A percentile compares a stretch with the other conserved stretches of the same genome.
Evolutionary conservation across 345 rosid species (phyloP).

Genomic region (Aegle marmelos): DNA sequence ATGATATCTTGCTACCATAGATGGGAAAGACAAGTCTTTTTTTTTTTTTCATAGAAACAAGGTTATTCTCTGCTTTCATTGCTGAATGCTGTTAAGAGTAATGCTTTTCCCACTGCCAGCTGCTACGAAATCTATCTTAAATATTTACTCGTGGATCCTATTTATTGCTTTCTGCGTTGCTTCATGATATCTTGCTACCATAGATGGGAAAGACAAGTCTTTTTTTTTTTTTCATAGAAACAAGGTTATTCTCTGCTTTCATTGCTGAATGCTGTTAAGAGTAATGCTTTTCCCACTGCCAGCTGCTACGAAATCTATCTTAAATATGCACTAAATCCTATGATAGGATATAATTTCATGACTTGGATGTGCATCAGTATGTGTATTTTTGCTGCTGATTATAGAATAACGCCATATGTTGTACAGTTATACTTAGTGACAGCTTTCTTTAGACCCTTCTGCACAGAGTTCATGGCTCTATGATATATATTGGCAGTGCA

Average conservation of each 20-base stretch:
- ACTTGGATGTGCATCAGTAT: background rate
- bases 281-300: background rate
- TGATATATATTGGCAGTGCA: background rate
- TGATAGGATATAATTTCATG: background rate
- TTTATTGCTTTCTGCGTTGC: too few relatives aligned
- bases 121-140: too few relatives aligned
- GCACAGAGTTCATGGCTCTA: background rate
- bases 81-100: too few relatives aligned
- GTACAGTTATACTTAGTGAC: background rate
- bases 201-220: background rate
- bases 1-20: background rate
- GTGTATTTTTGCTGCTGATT: background rate
- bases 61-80: background rate
- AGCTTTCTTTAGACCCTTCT: background rate
- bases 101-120: background rate
- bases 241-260: background rate
- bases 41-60: background rate
- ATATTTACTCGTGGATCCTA: background rate
- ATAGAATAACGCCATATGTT: background rate
- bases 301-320: too few relatives aligned
- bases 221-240: background rate
- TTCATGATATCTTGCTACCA: background rate
- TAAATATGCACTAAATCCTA: background rate
- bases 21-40: background rate
- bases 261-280: too few relatives aligned